phyloP scores from a whole-genome alignment of 345 rosid genomes.

The Aquilaria malaccensis region DNA sequence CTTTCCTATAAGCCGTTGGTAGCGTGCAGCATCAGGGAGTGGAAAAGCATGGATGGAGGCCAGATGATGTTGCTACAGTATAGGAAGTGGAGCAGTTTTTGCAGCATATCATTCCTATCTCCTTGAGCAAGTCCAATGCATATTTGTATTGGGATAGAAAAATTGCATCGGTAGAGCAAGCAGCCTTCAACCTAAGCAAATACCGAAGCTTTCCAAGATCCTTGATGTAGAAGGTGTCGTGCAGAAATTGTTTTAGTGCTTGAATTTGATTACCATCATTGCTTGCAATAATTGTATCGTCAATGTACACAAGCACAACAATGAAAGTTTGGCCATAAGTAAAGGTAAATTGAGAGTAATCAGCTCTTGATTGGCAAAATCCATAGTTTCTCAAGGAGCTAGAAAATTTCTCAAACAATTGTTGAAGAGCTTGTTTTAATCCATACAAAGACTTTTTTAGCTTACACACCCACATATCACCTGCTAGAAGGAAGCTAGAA shows the following conservation, averaged over 20 bases:
- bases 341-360: not conserved
- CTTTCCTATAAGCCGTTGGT: not conserved
- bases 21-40: not conserved
- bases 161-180: not conserved
- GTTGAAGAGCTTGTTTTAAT: not conserved
- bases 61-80: not conserved
- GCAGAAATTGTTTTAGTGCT: not conserved
- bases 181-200: not conserved
- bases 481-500: not conserved
- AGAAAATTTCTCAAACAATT: conserved; percentile 1
- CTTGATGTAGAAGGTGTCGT: not conserved
- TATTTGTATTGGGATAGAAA: not conserved
- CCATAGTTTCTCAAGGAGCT: not conserved
- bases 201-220: not conserved
- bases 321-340: not conserved
- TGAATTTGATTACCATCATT: not conserved
- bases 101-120: too few relatives aligned
- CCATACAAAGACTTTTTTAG: conserved; percentile 6
- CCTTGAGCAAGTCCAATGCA: not conserved
- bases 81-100: not conserved
- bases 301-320: not conserved
- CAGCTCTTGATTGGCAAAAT: not conserved
- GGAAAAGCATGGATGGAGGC: too few relatives aligned
- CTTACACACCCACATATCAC: not conserved
- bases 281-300: not conserved